These are phyloP conservation scores for Seiridium unicorne DNA, from an alignment of 2,329 filamentous ascomycete species.

Conservation along the genomic window DNA sequence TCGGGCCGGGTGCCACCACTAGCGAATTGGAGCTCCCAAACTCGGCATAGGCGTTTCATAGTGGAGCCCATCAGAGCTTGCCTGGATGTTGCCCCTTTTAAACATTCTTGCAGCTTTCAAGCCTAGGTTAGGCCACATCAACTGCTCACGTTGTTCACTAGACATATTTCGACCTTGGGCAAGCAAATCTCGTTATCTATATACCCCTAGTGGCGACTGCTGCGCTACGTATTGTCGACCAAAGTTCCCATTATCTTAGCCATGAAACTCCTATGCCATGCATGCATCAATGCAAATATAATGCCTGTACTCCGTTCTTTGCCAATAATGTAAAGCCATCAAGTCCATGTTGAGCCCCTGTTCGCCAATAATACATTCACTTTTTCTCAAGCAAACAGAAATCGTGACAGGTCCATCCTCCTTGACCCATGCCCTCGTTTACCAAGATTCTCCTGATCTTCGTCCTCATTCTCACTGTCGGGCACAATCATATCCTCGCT, in stretches of 20 bases:
- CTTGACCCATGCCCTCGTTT: constrained; percentile 17
- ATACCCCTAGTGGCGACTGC: background rate
- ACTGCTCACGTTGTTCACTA: too few relatives aligned
- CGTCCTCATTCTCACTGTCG: constrained; percentile 41
- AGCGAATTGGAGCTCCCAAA: too few relatives aligned
- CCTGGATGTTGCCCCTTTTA: too few relatives aligned
- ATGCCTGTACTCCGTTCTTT: background rate
- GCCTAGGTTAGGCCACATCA: too few relatives aligned
- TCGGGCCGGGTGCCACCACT: too few relatives aligned
- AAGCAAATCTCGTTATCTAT: background rate
- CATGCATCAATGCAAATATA: background rate
- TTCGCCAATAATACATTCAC: background rate
- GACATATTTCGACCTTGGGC: too few relatives aligned
- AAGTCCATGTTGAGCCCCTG: background rate
- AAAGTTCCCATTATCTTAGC: background rate
- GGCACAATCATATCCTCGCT: constrained; percentile 58
- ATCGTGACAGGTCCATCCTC: constrained; percentile 48
- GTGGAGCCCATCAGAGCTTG: too few relatives aligned
- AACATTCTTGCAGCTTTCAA: too few relatives aligned
- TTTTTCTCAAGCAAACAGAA: constrained; percentile 34
- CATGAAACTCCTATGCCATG: background rate
- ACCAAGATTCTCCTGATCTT: constrained; percentile 16
- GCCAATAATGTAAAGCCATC: background rate
- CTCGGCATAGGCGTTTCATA: too few relatives aligned
- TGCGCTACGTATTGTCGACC: background rate